Evolutionary conservation across 1,284 basidiomycete species (phyloP).

Genomic region (Earliella scabrosa): DNA sequence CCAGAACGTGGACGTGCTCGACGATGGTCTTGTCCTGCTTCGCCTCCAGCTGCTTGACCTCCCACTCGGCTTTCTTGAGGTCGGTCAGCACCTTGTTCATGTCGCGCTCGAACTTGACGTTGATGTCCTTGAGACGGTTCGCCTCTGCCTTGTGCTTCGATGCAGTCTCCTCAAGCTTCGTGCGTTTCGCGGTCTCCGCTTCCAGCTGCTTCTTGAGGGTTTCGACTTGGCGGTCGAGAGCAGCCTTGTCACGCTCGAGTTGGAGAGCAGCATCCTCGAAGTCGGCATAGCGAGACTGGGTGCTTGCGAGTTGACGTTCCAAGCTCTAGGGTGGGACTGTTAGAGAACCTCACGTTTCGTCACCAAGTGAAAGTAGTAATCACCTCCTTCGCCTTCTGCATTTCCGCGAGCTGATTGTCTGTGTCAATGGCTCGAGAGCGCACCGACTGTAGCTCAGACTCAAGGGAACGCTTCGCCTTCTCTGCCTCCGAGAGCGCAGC

Average conservation of each 20-base stretch:
- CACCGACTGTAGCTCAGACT: conserved; percentile 77
- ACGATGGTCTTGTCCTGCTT: conserved; percentile 98
- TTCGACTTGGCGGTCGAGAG: conserved; percentile 76
- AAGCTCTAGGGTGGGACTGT: conserved; percentile 51
- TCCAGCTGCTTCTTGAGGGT: conserved; percentile 71
- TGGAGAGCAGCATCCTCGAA: conserved; percentile 89
- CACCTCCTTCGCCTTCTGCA: conserved; percentile 75
- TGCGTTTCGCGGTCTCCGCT: conserved; percentile 68
- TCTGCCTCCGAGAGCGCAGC: conserved; percentile 65
- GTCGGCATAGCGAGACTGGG: conserved; percentile 79
- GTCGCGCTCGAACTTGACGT: conserved; percentile 78
- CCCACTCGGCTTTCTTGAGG: conserved; percentile 84
- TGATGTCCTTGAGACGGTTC: conserved; percentile 69
- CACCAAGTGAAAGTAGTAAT: conserved; percentile 10
- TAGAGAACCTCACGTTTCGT: background rate
- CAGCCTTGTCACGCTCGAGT: conserved; percentile 81
- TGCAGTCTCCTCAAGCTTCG: conserved; percentile 72
- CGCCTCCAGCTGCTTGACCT: conserved; percentile 83
- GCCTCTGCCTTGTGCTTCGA: conserved; percentile 74
- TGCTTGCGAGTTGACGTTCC: conserved; percentile 75
- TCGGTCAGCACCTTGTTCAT: conserved; percentile 81
- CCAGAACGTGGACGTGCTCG: conserved; percentile 97
- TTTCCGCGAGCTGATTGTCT: conserved; percentile 70
- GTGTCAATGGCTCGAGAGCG: conserved; percentile 75
- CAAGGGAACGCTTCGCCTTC: conserved; percentile 69